Evolutionary conservation across 2,329 filamentous ascomycete species (phyloP).

Genomic region (Biscogniauxia sp.): DNA sequence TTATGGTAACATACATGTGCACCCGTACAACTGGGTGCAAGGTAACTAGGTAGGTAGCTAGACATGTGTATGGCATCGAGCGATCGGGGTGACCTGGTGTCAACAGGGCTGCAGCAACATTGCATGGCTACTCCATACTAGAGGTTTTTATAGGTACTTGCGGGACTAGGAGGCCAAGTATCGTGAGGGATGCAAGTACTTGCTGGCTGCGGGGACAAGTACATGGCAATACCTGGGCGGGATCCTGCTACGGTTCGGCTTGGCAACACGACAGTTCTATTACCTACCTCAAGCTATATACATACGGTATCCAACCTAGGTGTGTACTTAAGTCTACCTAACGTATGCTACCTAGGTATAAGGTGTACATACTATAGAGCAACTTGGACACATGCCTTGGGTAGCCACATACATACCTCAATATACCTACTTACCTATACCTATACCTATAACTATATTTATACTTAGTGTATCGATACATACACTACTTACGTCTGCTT

Average conservation of each 20-base stretch:
- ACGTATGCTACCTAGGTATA: too few relatives aligned
- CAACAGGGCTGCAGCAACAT: constrained; percentile 6
- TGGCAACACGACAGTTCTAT: constrained; percentile 15
- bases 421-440: too few relatives aligned
- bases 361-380: too few relatives aligned
- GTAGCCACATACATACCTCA: too few relatives aligned
- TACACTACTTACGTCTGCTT: too few relatives aligned
- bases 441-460: too few relatives aligned
- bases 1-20: background rate
- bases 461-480: too few relatives aligned
- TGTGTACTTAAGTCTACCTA: background rate
- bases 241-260: constrained; percentile 15
- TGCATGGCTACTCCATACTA: constrained; percentile 1
- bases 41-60: background rate
- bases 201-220: constrained; percentile 28
- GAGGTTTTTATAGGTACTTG: constrained; percentile 27
- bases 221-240: constrained; percentile 22
- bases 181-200: constrained; percentile 23
- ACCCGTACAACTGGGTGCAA: background rate
- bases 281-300: too few relatives aligned
- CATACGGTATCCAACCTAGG: background rate
- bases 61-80: background rate
- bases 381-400: too few relatives aligned
- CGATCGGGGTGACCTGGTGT: background rate
- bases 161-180: constrained; percentile 23